Evolutionary conservation across 2,329 filamentous ascomycete genomes (phyloP).

Genomic region (Mycocentrospora acerina): DNA sequence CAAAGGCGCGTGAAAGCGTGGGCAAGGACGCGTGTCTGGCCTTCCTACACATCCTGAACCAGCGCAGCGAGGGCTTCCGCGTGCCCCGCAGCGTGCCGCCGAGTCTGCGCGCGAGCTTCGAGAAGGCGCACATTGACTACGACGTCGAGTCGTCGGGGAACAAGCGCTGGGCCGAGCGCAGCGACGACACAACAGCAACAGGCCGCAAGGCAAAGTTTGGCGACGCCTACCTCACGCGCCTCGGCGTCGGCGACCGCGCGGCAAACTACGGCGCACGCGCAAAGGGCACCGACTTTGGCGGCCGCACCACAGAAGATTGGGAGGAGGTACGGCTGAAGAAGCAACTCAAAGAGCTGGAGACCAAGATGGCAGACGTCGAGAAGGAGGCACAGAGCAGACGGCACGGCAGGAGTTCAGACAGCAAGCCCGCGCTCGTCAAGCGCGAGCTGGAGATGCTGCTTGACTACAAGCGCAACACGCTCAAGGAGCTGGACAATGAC

Average conservation of each 20-base stretch:
- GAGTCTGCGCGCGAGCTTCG: slow-evolving; percentile 86
- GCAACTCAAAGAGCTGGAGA: slow-evolving; percentile 84
- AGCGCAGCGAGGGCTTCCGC: slow-evolving; percentile 90
- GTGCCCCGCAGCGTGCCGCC: slow-evolving; percentile 91
- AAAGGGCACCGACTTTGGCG: slow-evolving; percentile 85
- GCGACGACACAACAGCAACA: slow-evolving; percentile 77
- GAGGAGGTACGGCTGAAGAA: slow-evolving; percentile 95
- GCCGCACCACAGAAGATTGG: slow-evolving; percentile 87
- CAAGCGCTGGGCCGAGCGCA: slow-evolving; percentile 76
- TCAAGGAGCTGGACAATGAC: slow-evolving; percentile 73
- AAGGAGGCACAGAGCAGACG: slow-evolving; percentile 63
- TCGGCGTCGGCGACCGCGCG: slow-evolving; percentile 74
- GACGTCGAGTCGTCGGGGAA: slow-evolving; percentile 78
- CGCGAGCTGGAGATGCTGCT: slow-evolving; percentile 89
- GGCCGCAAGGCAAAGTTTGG: slow-evolving; percentile 97
- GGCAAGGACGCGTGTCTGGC: slow-evolving; percentile 93
- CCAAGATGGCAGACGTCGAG: slow-evolving; percentile 83
- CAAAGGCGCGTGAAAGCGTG: slow-evolving; percentile 76
- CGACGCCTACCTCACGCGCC: slow-evolving; percentile 88
- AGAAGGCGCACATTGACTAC: slow-evolving; percentile 96
- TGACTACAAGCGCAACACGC: slow-evolving; percentile 86
- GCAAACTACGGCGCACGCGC: slow-evolving; percentile 65
- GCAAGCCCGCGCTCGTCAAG: slow-evolving; percentile 89
- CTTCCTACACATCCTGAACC: slow-evolving; percentile 95
- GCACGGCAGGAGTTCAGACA: slow-evolving; percentile 63